phyloP scores from a whole-genome alignment of 805 yeast genomes.

The Myxozyma neglecta region DNA sequence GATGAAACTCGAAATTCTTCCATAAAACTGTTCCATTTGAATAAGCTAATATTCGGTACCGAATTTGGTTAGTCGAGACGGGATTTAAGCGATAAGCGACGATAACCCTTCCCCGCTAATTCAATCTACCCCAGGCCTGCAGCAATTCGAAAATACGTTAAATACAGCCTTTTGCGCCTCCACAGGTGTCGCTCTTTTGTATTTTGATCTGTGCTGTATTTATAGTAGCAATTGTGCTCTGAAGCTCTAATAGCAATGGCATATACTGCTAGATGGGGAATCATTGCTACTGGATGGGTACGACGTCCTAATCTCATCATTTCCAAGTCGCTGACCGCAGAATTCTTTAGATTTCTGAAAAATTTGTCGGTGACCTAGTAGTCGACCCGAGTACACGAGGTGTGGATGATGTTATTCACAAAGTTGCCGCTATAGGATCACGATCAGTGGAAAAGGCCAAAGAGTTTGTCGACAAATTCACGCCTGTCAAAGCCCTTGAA shows the following conservation, averaged over 20 bases:
- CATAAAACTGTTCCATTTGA: too few species aligned
- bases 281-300: constrained; percentile 24
- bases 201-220: too few species aligned
- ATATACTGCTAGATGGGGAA: constrained; percentile 25
- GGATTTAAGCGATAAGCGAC: too few species aligned
- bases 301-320: not conserved
- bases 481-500: constrained; percentile 29
- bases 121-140: too few species aligned
- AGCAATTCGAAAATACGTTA: too few species aligned
- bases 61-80: too few species aligned
- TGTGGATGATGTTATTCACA: constrained; percentile 36
- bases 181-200: too few species aligned
- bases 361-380: constrained; percentile 23
- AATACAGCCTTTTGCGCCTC: too few species aligned
- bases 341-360: constrained; percentile 21
- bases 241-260: constrained; percentile 9
- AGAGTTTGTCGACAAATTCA: constrained; percentile 34
- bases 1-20: not conserved
- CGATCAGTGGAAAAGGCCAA: constrained; percentile 34
- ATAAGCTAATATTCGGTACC: too few species aligned
- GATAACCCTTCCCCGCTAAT: too few species aligned
- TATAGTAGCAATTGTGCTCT: too few species aligned
- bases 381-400: constrained; percentile 29
- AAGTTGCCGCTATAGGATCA: constrained; percentile 38
- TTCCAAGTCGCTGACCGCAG: not conserved